Evolutionary conservation across 768 basidiomycete genomes (phyloP).

Genomic region (Pholiota molesta): DNA sequence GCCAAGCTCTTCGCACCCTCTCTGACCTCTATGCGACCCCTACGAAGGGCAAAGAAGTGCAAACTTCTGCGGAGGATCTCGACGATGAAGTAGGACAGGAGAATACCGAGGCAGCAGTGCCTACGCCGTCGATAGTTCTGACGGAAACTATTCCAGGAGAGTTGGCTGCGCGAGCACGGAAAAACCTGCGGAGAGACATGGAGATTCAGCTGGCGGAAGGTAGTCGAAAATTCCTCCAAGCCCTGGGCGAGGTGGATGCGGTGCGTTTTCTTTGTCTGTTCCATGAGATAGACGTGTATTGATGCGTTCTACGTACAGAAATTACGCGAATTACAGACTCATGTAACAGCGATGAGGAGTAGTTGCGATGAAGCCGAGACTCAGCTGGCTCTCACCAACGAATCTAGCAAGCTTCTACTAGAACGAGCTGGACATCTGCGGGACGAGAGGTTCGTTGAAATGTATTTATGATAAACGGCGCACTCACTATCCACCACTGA

Average conservation of each 20-base stretch:
- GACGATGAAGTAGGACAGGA: constrained; percentile 36
- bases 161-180: constrained; percentile 73
- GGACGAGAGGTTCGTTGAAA: constrained; percentile 61
- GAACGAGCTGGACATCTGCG: constrained; percentile 81
- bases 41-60: constrained; percentile 36
- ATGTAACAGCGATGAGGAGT: constrained; percentile 78
- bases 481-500: background rate
- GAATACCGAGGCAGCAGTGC: constrained; percentile 24
- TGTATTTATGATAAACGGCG: background rate
- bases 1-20: constrained; percentile 81
- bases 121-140: constrained; percentile 10
- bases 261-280: constrained; percentile 49
- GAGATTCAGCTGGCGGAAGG: constrained; percentile 82
- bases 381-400: constrained; percentile 73
- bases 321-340: constrained; percentile 75
- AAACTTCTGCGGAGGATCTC: constrained; percentile 22
- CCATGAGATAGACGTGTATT: constrained; percentile 4
- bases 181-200: constrained; percentile 81
- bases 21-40: constrained; percentile 70
- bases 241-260: constrained; percentile 88
- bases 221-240: constrained; percentile 79
- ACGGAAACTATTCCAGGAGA: constrained; percentile 53
- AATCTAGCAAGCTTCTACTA: constrained; percentile 76
- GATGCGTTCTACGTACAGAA: constrained; percentile 53
- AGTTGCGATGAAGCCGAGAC: constrained; percentile 85